Percentiles rank a stretch among this genome's conserved stretches.
These are phyloP conservation scores for Rhododendron molle DNA, from an alignment of 148 eudicot genomes.

Conservation along the genomic window DNA sequence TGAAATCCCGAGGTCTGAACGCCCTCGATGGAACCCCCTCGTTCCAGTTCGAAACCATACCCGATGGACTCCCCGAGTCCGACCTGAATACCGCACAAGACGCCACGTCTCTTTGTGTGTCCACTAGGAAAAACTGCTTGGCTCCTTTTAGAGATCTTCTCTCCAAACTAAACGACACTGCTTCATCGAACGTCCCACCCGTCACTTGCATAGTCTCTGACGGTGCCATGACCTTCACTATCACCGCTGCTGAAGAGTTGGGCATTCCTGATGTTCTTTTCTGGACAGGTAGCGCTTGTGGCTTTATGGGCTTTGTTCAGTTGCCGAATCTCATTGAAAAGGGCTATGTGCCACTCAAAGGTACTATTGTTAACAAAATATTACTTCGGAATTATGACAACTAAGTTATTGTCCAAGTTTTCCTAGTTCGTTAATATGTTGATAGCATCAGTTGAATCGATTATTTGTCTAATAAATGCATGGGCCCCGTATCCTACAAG, in stretches of 20 bases:
- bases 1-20: conserved; percentile 22
- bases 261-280: neutral
- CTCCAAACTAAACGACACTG: conserved; percentile 12
- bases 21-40: conserved; percentile 22
- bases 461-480: too few species aligned
- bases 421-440: too few species aligned
- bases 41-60: conserved; percentile 33
- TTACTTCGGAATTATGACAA: too few species aligned
- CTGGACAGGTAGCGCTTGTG: neutral
- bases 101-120: conserved; percentile 11
- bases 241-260: neutral
- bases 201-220: neutral
- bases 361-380: neutral
- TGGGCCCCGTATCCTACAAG: too few species aligned
- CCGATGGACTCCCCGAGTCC: conserved; percentile 33
- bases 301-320: neutral
- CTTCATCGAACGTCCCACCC: neutral
- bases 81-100: conserved; percentile 32
- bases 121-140: conserved; percentile 15
- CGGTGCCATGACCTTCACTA: neutral
- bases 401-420: too few species aligned
- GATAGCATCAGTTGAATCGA: too few species aligned
- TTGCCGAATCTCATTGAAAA: neutral
- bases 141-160: conserved; percentile 19
- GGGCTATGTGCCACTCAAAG: neutral